Evolutionary conservation across 2,329 filamentous ascomycete genomes (phyloP).

Genomic region (Apiospora arundinis): DNA sequence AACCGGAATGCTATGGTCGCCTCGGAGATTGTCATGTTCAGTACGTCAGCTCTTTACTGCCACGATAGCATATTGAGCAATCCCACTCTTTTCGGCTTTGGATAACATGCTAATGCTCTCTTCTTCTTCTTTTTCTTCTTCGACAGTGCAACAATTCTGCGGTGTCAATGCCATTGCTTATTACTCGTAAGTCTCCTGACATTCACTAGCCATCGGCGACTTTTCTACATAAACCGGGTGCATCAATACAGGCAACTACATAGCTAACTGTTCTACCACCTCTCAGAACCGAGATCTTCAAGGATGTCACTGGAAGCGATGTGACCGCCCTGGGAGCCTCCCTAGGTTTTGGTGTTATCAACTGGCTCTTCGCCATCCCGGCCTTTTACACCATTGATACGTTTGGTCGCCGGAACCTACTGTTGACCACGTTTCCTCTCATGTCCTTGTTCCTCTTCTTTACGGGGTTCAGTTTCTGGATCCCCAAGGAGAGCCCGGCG

Average conservation of each 20-base stretch:
- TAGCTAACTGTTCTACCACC: slow-evolving; percentile 47
- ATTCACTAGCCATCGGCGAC: no score
- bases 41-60: slow-evolving; percentile 42
- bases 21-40: slow-evolving; percentile 69
- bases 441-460: slow-evolving; percentile 62
- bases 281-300: slow-evolving; percentile 63
- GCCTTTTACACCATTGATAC: slow-evolving; percentile 72
- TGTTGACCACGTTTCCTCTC: slow-evolving; percentile 68
- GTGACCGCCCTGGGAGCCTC: slow-evolving; percentile 63
- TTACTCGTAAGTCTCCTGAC: slow-evolving; percentile 50
- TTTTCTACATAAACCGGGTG: background rate
- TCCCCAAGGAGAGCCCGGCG: slow-evolving; percentile 44
- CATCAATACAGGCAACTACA: slow-evolving; percentile 35
- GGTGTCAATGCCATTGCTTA: slow-evolving; percentile 52
- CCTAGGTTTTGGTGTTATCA: slow-evolving; percentile 69
- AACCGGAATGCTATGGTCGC: slow-evolving; percentile 67
- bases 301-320: slow-evolving; percentile 57
- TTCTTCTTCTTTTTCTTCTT: background rate
- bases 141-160: slow-evolving; percentile 43
- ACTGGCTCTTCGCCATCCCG: slow-evolving; percentile 68
- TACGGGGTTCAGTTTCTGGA: slow-evolving; percentile 55
- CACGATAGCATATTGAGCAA: slow-evolving; percentile 29
- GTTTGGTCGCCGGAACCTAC: slow-evolving; percentile 68
- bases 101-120: background rate
- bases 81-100: background rate